Evolutionary conservation across 371 early-diverging fungal species (phyloP), one percentile per base, ranked within the genome.

Genomic region (Mortierella sp.): DNA sequence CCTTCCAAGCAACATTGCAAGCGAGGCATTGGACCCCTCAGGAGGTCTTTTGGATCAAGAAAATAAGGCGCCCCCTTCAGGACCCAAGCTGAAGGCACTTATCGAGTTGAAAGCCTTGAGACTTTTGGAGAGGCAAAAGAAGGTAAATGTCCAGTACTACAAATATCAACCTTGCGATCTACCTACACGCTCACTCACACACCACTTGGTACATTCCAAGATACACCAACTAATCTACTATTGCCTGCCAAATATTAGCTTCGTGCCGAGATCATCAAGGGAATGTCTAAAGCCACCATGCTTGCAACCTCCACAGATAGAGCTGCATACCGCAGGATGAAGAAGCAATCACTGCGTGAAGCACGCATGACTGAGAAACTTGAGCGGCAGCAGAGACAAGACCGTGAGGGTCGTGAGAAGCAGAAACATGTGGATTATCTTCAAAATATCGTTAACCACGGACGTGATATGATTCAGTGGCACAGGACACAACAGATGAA

Each of bases 321-420:
- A 47, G 71, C 91, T 2, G 87, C 91, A 4, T 96, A 92, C 79
- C 91, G 96, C 45, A 89, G 96, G 22, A 88, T 94, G 88, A 97
- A 97, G 90, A 96, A 94, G 76, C 95, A 94, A 74, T 92, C 95
- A 0, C 80, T 95, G 60, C 91, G 97, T 28, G 98, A 98, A 71
- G 96, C 96, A 1, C 89, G 95, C 22, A 91, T 94, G 85, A 96
- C 97, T 2, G 98, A 98, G 83, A 93, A 91, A 84, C 90, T 94
- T 43, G 98, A 98, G 83, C 87, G 94, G 22, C 94, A 94, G 72
- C 96, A 96, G 83, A 88, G 97, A 24, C 86, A 90, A 63, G 96
- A 97, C 70, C 88, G 96, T 64, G 97, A 97, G 77, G 92, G 93
- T 75, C 87, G 91, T 49, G 95, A 97, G 85, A 89, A 90, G 76